phyloP scores from a whole-genome alignment of 495 filamentous ascomycete genomes.

The Apodospora peruviana region DNA sequence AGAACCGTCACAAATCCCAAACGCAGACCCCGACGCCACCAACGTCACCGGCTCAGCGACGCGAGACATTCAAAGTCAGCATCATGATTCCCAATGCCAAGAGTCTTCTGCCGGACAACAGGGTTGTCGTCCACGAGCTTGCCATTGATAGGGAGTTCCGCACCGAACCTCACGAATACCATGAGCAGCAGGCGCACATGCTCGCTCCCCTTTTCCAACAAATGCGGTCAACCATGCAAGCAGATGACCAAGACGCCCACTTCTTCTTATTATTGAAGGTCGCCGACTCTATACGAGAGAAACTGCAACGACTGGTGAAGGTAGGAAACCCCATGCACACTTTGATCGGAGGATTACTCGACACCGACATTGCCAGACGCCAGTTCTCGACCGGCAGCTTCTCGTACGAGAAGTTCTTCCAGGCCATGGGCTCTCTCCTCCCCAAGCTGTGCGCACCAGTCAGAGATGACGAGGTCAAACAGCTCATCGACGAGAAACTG shows the following conservation, averaged over 20 bases:
- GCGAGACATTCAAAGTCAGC: slow-evolving; percentile 32
- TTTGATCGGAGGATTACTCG: slow-evolving; percentile 79
- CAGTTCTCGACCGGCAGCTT: slow-evolving; percentile 80
- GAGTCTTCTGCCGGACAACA: slow-evolving; percentile 70
- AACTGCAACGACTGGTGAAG: slow-evolving; percentile 75
- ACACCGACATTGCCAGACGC: slow-evolving; percentile 66
- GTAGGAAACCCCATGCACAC: slow-evolving; percentile 75
- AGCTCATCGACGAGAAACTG: slow-evolving; percentile 64
- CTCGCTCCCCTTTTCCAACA: slow-evolving; percentile 65
- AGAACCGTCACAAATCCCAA: slow-evolving; percentile 23
- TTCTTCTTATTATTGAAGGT: slow-evolving; percentile 71
- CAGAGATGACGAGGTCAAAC: slow-evolving; percentile 78
- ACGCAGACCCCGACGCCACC: slow-evolving; percentile 41
- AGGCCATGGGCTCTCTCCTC: slow-evolving; percentile 81
- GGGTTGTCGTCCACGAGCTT: slow-evolving; percentile 82
- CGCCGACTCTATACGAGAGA: slow-evolving; percentile 77
- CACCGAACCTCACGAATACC: slow-evolving; percentile 45
- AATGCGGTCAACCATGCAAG: slow-evolving; percentile 70
- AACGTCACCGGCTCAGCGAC: slow-evolving; percentile 28
- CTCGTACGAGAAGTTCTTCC: slow-evolving; percentile 90
- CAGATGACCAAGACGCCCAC: slow-evolving; percentile 58
- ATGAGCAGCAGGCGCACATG: slow-evolving; percentile 41
- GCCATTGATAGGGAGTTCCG: slow-evolving; percentile 82
- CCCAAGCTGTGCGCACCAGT: slow-evolving; percentile 91
- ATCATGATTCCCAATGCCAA: slow-evolving; percentile 32